phyloP scores from a whole-genome alignment of 2,329 filamentous ascomycete genomes.

The Ophiocordyceps unilateralis region DNA sequence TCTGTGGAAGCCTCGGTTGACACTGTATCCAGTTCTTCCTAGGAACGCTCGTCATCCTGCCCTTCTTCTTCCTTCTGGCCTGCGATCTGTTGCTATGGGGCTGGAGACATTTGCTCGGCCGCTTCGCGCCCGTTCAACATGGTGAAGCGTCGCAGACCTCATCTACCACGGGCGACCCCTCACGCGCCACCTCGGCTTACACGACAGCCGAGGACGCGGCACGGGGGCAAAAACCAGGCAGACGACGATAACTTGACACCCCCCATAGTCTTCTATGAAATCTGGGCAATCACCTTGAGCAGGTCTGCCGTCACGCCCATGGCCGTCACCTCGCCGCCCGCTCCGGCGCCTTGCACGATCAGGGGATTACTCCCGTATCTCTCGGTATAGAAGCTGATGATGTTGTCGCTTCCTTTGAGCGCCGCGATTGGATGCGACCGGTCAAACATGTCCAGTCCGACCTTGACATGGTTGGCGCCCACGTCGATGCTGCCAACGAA shows the following conservation, averaged over 20 bases:
- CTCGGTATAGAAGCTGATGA: constrained; percentile 97
- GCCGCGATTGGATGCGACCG: constrained; percentile 80
- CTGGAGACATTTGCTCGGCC: constrained; percentile 23
- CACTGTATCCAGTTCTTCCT: constrained; percentile 19
- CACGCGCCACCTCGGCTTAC: neutral
- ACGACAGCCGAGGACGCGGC: neutral
- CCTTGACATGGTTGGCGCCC: constrained; percentile 63
- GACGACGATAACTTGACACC: neutral
- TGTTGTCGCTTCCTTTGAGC: constrained; percentile 94
- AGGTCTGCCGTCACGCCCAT: constrained; percentile 96
- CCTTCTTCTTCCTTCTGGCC: constrained; percentile 27
- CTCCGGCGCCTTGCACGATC: constrained; percentile 87
- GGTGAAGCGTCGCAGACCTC: neutral
- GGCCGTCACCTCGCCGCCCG: constrained; percentile 86
- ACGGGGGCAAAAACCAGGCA: neutral
- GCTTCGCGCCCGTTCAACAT: constrained; percentile 2
- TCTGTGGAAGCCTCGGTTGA: constrained; percentile 1
- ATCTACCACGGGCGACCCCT: too few relatives aligned
- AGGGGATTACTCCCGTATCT: constrained; percentile 81
- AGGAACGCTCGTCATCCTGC: constrained; percentile 27
- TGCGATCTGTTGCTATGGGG: constrained; percentile 36
- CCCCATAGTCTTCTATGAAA: constrained; percentile 24
- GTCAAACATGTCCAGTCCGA: constrained; percentile 81
- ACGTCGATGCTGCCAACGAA: constrained; percentile 93
- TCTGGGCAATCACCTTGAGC: constrained; percentile 67